These are phyloP conservation scores for Apiotrichum sp. DNA, from an alignment of 1,284 basidiomycete genomes.

Conservation along the genomic window DNA sequence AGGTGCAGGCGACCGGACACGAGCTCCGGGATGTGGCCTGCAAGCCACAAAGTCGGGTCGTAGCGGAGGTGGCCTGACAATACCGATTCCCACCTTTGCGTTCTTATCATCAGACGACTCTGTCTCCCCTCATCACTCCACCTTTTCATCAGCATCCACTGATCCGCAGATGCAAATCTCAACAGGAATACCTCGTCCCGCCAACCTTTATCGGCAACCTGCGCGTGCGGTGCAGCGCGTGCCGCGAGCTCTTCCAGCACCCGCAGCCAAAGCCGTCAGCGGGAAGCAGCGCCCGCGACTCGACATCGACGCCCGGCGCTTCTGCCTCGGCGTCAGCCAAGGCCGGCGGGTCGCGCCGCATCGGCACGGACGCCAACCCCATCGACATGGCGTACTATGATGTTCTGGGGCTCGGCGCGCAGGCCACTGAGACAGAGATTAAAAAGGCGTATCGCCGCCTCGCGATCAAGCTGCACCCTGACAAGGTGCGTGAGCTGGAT, in stretches of 20 bases:
- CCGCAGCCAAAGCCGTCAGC: slow-evolving; percentile 33
- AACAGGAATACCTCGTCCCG: slow-evolving; percentile 70
- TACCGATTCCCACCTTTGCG: not conserved
- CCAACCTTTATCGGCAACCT: slow-evolving; percentile 59
- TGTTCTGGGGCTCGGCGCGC: slow-evolving; percentile 37
- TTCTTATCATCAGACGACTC: not conserved
- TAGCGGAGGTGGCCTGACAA: too few species aligned
- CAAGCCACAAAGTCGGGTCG: too few species aligned
- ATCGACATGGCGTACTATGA: slow-evolving; percentile 84
- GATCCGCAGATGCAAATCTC: slow-evolving; percentile 52
- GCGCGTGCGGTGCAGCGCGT: slow-evolving; percentile 64
- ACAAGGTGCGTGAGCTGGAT: slow-evolving; percentile 49
- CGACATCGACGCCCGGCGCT: not conserved
- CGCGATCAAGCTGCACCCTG: slow-evolving; percentile 71
- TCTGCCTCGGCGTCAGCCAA: slow-evolving; percentile 1
- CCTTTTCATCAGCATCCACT: not conserved
- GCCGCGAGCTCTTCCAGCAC: slow-evolving; percentile 32
- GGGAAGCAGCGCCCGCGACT: not conserved
- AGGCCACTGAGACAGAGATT: slow-evolving; percentile 51
- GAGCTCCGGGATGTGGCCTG: too few species aligned
- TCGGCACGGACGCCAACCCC: slow-evolving; percentile 77
- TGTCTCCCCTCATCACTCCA: not conserved
- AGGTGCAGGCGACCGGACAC: too few species aligned
- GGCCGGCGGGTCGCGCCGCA: slow-evolving; percentile 54
- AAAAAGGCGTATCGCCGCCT: slow-evolving; percentile 94